Conservation (phyloP, 768 basidiomycete genomes). For the Mycena metata region DNA sequence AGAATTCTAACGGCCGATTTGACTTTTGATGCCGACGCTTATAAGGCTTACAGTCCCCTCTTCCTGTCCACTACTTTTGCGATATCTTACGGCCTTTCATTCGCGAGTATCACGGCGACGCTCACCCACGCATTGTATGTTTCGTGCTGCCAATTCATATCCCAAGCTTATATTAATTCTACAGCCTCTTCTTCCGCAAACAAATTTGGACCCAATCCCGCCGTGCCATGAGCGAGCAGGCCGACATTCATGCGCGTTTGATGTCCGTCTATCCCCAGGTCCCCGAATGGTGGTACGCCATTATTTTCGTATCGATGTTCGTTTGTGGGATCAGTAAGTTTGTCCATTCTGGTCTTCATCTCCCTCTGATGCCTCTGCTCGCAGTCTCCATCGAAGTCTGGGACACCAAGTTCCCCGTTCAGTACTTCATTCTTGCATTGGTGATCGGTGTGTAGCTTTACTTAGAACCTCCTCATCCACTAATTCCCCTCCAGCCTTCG, state of each 20-base stretch:
- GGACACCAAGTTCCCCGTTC: conserved; percentile 64
- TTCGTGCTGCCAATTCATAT: too few species aligned
- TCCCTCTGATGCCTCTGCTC: not conserved
- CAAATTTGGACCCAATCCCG: conserved; percentile 82
- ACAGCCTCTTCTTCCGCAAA: conserved; percentile 80
- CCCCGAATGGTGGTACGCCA: conserved; percentile 88
- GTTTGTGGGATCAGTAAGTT: conserved; percentile 60
- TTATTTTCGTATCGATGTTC: conserved; percentile 69
- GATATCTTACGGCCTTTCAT: conserved; percentile 14
- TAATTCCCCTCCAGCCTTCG: conserved; percentile 53
- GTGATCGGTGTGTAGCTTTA: conserved; percentile 59
- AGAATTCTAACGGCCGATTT: conserved; percentile 66
- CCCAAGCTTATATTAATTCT: conserved; percentile 67
- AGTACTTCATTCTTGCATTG: conserved; percentile 77
- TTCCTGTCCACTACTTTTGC: conserved; percentile 43
- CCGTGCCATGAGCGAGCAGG: conserved; percentile 81
- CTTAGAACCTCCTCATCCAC: conserved; percentile 18
- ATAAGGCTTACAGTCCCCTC: conserved; percentile 42
- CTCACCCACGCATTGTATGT: too few species aligned
- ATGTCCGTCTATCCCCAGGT: conserved; percentile 83
- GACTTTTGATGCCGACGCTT: conserved; percentile 68
- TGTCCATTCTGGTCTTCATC: conserved; percentile 48
- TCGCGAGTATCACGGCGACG: too few species aligned
- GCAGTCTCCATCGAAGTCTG: conserved; percentile 26
- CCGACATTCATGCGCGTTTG: conserved; percentile 86